Evolutionary conservation across 257 asterid genomes (phyloP).

Genomic region (Avicennia marina): DNA sequence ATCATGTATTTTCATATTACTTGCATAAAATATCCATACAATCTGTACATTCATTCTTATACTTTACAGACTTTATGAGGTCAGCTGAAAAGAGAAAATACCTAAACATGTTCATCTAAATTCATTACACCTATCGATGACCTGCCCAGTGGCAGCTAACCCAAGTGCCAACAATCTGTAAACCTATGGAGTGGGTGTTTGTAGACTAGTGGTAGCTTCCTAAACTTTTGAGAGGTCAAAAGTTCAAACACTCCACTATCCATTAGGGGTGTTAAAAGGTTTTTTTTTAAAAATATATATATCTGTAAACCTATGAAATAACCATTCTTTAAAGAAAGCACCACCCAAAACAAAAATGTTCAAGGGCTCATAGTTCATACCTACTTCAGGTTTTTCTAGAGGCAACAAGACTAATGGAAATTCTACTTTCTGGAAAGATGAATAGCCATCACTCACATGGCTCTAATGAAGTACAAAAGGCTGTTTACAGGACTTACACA

Average conservation of each 20-base stretch:
- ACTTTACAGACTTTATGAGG: no score
- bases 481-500: no score
- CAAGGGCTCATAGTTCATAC: no score
- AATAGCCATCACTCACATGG: no score
- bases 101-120: background rate
- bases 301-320: background rate
- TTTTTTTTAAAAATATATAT: no score
- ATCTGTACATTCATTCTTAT: no score
- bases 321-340: background rate
- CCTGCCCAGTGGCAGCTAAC: background rate
- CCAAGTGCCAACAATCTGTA: no score
- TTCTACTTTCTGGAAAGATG: background rate
- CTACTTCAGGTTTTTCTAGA: background rate
- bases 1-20: background rate
- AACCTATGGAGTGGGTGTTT: no score
- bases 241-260: conserved; percentile 1
- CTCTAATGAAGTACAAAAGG: no score
- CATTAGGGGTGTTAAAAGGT: no score
- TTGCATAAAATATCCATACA: background rate
- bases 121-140: background rate
- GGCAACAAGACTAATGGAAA: background rate
- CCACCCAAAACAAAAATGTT: background rate
- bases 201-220: no score
- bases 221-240: no score
- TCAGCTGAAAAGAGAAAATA: background rate